These are phyloP conservation scores for Aspergillus fructus DNA, from an alignment of 2,329 filamentous ascomycete species.

Conservation along the genomic window DNA sequence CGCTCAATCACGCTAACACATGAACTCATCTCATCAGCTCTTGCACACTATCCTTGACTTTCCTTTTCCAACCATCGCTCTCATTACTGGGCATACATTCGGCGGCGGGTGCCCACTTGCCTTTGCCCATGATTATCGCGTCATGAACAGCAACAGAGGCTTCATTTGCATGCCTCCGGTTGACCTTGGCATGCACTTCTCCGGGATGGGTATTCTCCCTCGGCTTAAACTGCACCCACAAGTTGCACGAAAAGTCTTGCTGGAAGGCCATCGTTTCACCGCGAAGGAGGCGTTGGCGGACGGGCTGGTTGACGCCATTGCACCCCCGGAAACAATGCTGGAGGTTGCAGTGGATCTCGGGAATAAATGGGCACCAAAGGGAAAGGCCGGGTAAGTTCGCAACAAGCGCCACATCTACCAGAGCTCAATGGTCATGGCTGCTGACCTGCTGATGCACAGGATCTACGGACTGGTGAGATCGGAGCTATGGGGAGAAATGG, in stretches of 20 bases:
- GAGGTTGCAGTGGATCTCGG: conserved; percentile 47
- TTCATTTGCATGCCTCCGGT: conserved; percentile 55
- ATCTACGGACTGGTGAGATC: conserved; percentile 53
- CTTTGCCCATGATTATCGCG: conserved; percentile 48
- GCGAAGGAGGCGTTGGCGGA: conserved; percentile 51
- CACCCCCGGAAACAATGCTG: conserved; percentile 51
- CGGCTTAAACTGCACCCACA: conserved; percentile 52
- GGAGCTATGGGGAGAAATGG: conserved; percentile 57
- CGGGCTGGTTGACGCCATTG: conserved; percentile 55
- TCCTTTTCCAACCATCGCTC: conserved; percentile 48
- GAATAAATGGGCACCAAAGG: conserved; percentile 39
- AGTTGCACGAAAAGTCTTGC: conserved; percentile 55
- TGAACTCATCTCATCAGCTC: too few species aligned
- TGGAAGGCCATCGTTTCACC: conserved; percentile 58
- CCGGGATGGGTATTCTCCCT: conserved; percentile 54
- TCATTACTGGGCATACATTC: conserved; percentile 51
- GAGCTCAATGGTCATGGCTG: too few species aligned
- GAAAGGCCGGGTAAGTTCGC: conserved; percentile 25
- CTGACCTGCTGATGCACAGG: conserved; percentile 2
- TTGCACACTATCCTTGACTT: conserved; percentile 52
- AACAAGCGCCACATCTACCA: too few species aligned
- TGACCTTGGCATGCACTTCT: conserved; percentile 56
- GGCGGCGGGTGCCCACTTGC: conserved; percentile 51
- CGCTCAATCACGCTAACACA: neutral
- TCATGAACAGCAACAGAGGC: conserved; percentile 49